phyloP scores from a whole-genome alignment of 441 rosid genomes.

The Iberis amara region DNA sequence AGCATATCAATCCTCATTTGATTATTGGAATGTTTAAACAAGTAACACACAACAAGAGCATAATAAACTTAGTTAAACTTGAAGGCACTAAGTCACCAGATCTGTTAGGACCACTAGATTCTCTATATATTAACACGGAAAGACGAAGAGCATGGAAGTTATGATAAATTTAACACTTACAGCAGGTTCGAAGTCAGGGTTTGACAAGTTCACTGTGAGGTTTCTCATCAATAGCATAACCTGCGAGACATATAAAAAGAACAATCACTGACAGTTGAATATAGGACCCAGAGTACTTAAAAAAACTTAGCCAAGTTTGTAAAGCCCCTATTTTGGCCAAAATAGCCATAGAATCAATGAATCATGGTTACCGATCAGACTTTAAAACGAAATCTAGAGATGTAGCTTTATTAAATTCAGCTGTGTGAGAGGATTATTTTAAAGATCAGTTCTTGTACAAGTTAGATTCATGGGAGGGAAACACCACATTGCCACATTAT shows the following conservation, averaged over 20 bases:
- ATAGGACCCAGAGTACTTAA: too few relatives aligned
- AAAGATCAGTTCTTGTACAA: too few relatives aligned
- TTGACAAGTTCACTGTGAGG: conserved; percentile 54
- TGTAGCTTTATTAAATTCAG: too few relatives aligned
- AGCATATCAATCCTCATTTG: conserved; percentile 1
- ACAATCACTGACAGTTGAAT: conserved; percentile 10
- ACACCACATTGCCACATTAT: too few relatives aligned
- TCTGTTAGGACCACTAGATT: background rate
- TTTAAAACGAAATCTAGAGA: too few relatives aligned
- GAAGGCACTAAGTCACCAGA: background rate
- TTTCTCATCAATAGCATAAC: conserved; percentile 59
- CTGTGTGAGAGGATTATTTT: too few relatives aligned
- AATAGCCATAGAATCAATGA: too few relatives aligned
- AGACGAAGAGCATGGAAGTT: conserved; percentile 2
- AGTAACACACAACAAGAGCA: background rate
- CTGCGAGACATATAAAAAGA: conserved; percentile 29
- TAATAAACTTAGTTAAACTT: background rate
- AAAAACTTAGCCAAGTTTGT: too few relatives aligned
- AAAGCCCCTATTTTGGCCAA: too few relatives aligned
- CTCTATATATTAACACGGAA: background rate
- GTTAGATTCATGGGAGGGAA: too few relatives aligned
- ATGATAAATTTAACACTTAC: conserved; percentile 44
- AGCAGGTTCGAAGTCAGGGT: conserved; percentile 58
- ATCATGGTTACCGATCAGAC: too few relatives aligned
- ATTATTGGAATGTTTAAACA: background rate